Base-by-base conservation (phyloP, 192 early-diverging fungal species). In the Pilaira anomala region DNA sequence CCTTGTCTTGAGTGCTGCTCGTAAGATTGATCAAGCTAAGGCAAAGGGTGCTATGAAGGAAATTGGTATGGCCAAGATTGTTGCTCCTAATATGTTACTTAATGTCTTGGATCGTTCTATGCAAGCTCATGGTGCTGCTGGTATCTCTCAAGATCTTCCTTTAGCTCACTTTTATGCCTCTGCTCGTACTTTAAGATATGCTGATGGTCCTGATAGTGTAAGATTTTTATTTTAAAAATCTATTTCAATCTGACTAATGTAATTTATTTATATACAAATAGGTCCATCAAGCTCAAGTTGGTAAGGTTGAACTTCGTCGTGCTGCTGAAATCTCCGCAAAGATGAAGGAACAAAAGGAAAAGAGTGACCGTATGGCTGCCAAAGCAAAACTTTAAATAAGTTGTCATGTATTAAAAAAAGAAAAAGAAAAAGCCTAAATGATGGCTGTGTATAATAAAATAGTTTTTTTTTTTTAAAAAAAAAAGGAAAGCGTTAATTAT, bases 61-160 rank as follows among this genome's bases (percentile, higher is more conserved):
- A 62, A 99, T 99, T 72, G 95, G 91, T 16, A 98, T 98, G 91
- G 94, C 93, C 67, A 97, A 99, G 83, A 60, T 67, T 21, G 77
- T 90, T 30, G 91, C 93, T 13, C 97, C 97, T 21, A 87, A 72
- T 25, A 86, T 90, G 77, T 73, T 87, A 7, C 82, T 89, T 33
- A 63, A 66, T 0, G 88, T 97, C 9, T 75, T 97, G 54, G 97
- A 99, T 68, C 76, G 90, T 49, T 92, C 95, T 11, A 97, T 99
- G 58, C 97, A 99, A 77, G 87, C 91, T 46, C 83, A 86, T 71
- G 97, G 97, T 46, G 97, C 93, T 18, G 93, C 76, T n/a, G 97
- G 97, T 55, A 80, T 99, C 28, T 83, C 84, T 40, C 87, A 88
- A 50, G 95, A 97, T 67, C 85, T 87, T 49, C 89, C 90, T 22